phyloP scores from a whole-genome alignment of 768 basidiomycete species.

The Termitomyces sp. region DNA sequence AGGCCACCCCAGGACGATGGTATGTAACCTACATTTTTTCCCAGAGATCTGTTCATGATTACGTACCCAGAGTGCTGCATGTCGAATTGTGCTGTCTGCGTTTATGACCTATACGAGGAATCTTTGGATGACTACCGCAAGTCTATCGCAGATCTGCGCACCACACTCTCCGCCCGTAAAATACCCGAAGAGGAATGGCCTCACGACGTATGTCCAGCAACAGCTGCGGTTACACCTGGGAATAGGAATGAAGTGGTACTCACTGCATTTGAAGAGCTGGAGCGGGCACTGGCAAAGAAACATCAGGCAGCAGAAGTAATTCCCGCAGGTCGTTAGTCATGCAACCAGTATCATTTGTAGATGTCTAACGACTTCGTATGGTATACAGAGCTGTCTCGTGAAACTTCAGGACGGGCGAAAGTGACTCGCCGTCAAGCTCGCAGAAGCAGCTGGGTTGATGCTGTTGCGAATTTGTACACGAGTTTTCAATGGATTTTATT shows the following conservation, averaged over 20 bases:
- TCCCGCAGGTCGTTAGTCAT: conserved; percentile 19
- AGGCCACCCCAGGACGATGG: conserved; percentile 63
- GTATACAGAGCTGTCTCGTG: neutral
- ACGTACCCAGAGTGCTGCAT: conserved; percentile 76
- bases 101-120: conserved; percentile 84
- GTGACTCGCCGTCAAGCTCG: neutral
- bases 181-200: conserved; percentile 70
- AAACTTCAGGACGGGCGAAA: neutral
- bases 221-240: conserved; percentile 6
- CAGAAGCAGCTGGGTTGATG: conserved; percentile 1
- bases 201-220: conserved; percentile 27
- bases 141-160: conserved; percentile 43
- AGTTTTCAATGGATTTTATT: conserved; percentile 45
- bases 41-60: neutral
- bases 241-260: conserved; percentile 34
- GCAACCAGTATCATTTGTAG: neutral
- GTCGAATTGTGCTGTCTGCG: conserved; percentile 91
- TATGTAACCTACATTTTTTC: conserved; percentile 22
- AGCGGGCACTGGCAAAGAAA: conserved; percentile 48
- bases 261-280: conserved; percentile 71
- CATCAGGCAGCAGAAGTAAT: conserved; percentile 16
- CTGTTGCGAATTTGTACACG: conserved; percentile 28
- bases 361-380: conserved; percentile 1
- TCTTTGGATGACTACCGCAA: conserved; percentile 57
- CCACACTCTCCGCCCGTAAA: conserved; percentile 36